phyloP scores from a whole-genome alignment of 2,329 filamentous ascomycete genomes.

The Cladorrhinum sp. region DNA sequence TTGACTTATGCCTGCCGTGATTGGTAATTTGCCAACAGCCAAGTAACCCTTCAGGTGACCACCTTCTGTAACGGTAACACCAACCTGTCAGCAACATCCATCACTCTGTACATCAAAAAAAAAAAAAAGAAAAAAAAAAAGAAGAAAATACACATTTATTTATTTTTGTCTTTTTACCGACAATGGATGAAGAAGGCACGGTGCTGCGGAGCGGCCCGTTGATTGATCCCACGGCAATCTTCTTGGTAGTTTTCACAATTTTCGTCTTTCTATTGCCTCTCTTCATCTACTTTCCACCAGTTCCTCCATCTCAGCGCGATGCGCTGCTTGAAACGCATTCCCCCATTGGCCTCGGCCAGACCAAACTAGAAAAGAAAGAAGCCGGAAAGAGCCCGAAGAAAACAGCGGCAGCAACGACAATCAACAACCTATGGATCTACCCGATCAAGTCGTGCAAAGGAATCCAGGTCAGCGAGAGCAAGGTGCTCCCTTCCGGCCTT shows the following conservation, averaged over 20 bases:
- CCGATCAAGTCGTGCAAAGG: slow-evolving; percentile 80
- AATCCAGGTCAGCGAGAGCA: slow-evolving; percentile 65
- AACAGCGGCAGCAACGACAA: slow-evolving; percentile 11
- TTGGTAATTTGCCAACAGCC: too few relatives aligned
- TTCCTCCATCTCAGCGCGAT: slow-evolving; percentile 51
- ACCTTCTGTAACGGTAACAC: slow-evolving; percentile 9
- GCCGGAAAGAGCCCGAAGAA: background rate
- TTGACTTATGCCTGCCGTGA: background rate
- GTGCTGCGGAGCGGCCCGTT: slow-evolving; percentile 19
- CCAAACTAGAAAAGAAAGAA: background rate
- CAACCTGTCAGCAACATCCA: background rate
- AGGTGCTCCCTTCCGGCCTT: slow-evolving; percentile 66
- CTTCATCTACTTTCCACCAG: slow-evolving; percentile 53
- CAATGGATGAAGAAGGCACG: slow-evolving; percentile 16
- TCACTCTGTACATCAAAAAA: background rate
- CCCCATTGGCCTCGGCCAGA: slow-evolving; percentile 41
- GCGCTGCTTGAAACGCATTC: slow-evolving; percentile 54
- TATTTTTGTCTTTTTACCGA: too few relatives aligned
- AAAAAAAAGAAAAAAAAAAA: too few relatives aligned
- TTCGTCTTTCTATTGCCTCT: slow-evolving; percentile 52
- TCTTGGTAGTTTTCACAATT: slow-evolving; percentile 44
- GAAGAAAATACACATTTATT: too few relatives aligned
- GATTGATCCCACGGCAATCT: slow-evolving; percentile 31
- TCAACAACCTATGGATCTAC: slow-evolving; percentile 72
- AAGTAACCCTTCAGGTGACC: background rate